These are phyloP conservation scores for Epichloe bromicola DNA, from an alignment of 2,329 filamentous ascomycete genomes.

Conservation along the genomic window DNA sequence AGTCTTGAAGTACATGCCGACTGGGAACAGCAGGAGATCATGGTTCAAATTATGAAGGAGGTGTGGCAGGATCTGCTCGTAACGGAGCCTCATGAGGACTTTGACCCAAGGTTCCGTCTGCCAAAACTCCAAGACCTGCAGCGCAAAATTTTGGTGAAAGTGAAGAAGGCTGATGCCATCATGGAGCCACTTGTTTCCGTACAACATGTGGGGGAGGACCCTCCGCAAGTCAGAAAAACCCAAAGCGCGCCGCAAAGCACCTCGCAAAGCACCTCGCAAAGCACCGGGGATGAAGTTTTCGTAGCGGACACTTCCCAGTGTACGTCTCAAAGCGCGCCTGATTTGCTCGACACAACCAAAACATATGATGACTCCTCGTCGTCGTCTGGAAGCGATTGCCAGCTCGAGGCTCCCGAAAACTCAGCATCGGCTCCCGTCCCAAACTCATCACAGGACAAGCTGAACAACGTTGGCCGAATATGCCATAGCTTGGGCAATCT, in stretches of 20 bases:
- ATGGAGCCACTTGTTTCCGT: conserved; percentile 10
- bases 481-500: conserved; percentile 59
- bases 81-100: conserved; percentile 38
- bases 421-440: background rate
- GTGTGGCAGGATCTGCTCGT: conserved; percentile 70
- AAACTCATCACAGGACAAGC: conserved; percentile 10
- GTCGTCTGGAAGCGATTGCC: conserved; percentile 30
- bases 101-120: conserved; percentile 41
- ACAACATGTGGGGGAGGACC: background rate
- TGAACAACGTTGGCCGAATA: conserved; percentile 44
- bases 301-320: background rate
- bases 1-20: conserved; percentile 86
- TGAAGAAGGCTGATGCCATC: conserved; percentile 44
- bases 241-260: conserved; percentile 12
- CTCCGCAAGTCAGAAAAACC: conserved; percentile 9
- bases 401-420: conserved; percentile 5
- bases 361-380: conserved; percentile 25
- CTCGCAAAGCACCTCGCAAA: conserved; percentile 13
- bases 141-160: conserved; percentile 74
- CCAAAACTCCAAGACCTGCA: conserved; percentile 59
- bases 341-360: conserved; percentile 15
- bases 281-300: background rate
- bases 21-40: conserved; percentile 70
- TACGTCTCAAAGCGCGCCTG: conserved; percentile 9
- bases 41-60: conserved; percentile 89